phyloP scores from a whole-genome alignment of 345 rosid species.

The Excoecaria cochinchinensis region DNA sequence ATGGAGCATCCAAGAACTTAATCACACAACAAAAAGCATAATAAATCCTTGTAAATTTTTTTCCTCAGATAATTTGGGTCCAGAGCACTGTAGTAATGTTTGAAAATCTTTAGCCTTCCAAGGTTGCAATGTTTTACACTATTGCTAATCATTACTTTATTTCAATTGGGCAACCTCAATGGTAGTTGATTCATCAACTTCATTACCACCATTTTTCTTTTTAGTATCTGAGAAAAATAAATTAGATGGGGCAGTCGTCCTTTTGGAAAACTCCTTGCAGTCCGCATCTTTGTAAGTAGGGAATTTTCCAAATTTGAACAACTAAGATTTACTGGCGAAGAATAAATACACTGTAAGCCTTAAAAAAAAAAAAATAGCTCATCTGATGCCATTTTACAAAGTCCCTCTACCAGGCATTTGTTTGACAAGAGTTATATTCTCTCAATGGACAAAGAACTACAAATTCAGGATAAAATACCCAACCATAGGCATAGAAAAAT shows the following conservation, averaged over 20 bases:
- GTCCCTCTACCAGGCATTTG: background rate
- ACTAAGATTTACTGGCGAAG: background rate
- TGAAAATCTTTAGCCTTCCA: background rate
- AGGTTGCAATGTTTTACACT: background rate
- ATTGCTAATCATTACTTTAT: background rate
- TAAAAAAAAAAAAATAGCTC: background rate
- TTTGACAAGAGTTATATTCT: background rate
- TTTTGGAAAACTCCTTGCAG: background rate
- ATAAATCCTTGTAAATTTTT: background rate
- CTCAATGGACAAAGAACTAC: background rate
- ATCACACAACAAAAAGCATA: background rate
- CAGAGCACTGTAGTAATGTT: background rate
- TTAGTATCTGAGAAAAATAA: background rate
- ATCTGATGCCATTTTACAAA: background rate
- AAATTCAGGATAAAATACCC: background rate
- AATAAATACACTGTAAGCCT: background rate
- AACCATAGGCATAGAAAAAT: background rate
- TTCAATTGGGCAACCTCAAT: background rate
- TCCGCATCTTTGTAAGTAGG: background rate
- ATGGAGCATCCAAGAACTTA: background rate
- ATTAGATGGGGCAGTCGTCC: background rate
- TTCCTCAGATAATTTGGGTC: background rate
- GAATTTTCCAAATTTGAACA: background rate
- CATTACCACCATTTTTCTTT: background rate
- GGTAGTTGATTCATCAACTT: background rate